Percentiles rank a stretch among this genome's conserved stretches.
These are phyloP conservation scores for Rutidosis leptorrhynchoides DNA, from an alignment of 129 eudicot genomes.

Conservation along the genomic window DNA sequence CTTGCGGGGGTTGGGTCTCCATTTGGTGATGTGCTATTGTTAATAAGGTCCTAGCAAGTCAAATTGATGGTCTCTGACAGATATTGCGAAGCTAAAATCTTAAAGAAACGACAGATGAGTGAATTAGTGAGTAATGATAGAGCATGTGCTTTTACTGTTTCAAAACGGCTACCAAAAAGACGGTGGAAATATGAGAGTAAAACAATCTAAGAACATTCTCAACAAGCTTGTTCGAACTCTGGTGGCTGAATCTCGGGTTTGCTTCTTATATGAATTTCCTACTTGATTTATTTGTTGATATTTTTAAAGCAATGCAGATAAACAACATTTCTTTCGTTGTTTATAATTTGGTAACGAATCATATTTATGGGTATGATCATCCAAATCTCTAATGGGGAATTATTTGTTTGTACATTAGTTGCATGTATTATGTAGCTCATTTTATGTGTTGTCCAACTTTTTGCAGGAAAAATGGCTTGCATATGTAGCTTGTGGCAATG, in stretches of 20 bases:
- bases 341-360: slow-evolving; percentile 18
- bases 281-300: slow-evolving; percentile 9
- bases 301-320: slow-evolving; percentile 2
- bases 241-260: slow-evolving; percentile 71
- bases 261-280: slow-evolving; percentile 29
- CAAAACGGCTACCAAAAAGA: slow-evolving; percentile 59
- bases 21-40: slow-evolving; percentile 29
- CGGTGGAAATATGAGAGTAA: slow-evolving; percentile 44
- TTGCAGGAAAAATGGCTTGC: slow-evolving; percentile 56
- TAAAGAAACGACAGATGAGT: slow-evolving; percentile 60
- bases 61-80: slow-evolving; percentile 54
- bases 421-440: slow-evolving; percentile 5
- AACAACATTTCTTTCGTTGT: neutral
- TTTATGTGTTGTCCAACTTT: neutral
- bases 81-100: slow-evolving; percentile 43
- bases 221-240: slow-evolving; percentile 82
- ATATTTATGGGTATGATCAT: neutral
- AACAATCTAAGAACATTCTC: slow-evolving; percentile 63
- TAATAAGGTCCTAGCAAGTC: slow-evolving; percentile 55
- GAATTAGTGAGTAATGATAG: slow-evolving; percentile 54
- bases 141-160: slow-evolving; percentile 54
- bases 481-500: slow-evolving; percentile 46
- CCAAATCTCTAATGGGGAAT: no score
- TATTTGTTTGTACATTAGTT: no score
- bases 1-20: no score